A percentile compares a stretch with the other conserved stretches of the same genome.
These are phyloP conservation scores for Carex scoparia DNA, from an alignment of 176 grass and related monocot species.

Conservation along the genomic window DNA sequence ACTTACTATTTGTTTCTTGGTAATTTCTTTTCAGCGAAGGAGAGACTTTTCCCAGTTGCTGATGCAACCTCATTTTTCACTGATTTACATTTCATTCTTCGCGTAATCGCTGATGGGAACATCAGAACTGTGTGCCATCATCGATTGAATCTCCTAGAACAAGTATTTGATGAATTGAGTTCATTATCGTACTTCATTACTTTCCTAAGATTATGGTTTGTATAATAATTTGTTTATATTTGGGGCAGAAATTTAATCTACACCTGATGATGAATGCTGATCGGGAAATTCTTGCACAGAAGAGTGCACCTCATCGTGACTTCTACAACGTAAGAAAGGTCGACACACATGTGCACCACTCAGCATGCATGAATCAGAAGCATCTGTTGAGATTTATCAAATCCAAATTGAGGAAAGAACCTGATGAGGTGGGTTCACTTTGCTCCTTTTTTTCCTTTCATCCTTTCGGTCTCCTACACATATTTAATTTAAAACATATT, in stretches of 20 bases:
- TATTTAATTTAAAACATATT: conserved; percentile 11
- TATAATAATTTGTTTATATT: conserved; percentile 20
- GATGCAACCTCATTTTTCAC: conserved; percentile 96
- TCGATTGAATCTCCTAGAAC: conserved; percentile 83
- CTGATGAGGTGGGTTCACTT: conserved; percentile 57
- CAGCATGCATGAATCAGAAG: conserved; percentile 98
- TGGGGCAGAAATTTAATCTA: conserved; percentile 91
- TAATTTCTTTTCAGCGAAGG: conserved; percentile 48
- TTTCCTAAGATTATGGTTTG: neutral
- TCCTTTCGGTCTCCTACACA: neutral
- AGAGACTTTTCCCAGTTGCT: conserved; percentile 73
- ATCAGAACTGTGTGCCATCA: conserved; percentile 90
- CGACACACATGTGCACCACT: conserved; percentile 98
- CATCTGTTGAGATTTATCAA: conserved; percentile 96
- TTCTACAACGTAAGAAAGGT: conserved; percentile 98
- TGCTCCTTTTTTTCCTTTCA: conserved; percentile 5
- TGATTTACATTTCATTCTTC: conserved; percentile 91
- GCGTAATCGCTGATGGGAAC: conserved; percentile 76
- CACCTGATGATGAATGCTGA: conserved; percentile 96
- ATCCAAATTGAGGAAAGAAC: conserved; percentile 90
- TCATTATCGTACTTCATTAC: conserved; percentile 17
- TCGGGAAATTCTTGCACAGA: conserved; percentile 94
- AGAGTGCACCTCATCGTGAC: conserved; percentile 88
- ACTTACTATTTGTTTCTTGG: neutral
- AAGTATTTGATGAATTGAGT: conserved; percentile 44